phyloP scores from a whole-genome alignment of 2,329 filamentous ascomycete genomes.

The Akanthomyces lecanii region DNA sequence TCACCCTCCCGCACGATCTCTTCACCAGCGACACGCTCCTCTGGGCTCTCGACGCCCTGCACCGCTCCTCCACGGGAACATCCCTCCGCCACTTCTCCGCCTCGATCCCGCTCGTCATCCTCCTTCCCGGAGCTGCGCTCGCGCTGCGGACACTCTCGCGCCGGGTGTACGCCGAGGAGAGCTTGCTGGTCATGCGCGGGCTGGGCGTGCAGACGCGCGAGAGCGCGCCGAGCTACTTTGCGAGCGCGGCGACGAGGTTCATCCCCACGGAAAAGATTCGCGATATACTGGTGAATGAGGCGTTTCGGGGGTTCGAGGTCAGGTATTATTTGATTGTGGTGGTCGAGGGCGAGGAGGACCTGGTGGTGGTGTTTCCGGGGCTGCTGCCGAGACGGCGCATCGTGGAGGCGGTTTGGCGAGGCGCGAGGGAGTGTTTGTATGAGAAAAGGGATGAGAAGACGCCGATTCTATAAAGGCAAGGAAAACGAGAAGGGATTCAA shows the following conservation, averaged over 20 bases:
- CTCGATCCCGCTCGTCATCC: constrained; percentile 35
- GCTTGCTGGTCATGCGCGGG: constrained; percentile 79
- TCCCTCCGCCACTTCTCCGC: constrained; percentile 30
- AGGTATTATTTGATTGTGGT: constrained; percentile 85
- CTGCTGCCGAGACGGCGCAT: constrained; percentile 70
- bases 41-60: constrained; percentile 25
- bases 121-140: constrained; percentile 33
- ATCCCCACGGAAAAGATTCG: constrained; percentile 91
- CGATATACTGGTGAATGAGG: constrained; percentile 92
- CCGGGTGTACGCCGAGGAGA: constrained; percentile 64
- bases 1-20: constrained; percentile 19
- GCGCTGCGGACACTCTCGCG: constrained; percentile 43
- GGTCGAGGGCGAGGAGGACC: constrained; percentile 79
- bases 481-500: neutral
- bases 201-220: constrained; percentile 85
- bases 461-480: neutral
- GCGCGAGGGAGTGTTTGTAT: constrained; percentile 75
- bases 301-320: constrained; percentile 88
- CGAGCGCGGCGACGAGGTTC: constrained; percentile 46
- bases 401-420: constrained; percentile 87
- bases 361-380: constrained; percentile 91
- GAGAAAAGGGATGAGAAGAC: constrained; percentile 39
- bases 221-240: constrained; percentile 58
- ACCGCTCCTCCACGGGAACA: constrained; percentile 30
- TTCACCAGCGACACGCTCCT: constrained; percentile 24